Evolutionary conservation across 106 monocot genomes (phyloP), one percentile per base, ranked within the genome.

Genomic region (Gastrodia elata): DNA sequence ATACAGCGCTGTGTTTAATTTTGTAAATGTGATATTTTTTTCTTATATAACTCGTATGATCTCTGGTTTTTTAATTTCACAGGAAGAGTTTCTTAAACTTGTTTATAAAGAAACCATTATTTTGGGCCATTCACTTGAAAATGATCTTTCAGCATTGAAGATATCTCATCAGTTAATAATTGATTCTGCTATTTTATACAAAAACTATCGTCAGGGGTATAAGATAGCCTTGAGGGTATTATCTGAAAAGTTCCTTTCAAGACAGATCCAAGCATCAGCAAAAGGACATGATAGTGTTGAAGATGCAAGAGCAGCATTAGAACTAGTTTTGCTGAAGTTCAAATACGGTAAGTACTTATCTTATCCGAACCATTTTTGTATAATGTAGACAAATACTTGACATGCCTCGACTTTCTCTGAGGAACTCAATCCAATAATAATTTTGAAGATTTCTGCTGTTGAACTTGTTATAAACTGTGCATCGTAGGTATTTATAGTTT

Each of bases 121-220:
- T 72, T 90, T 98, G 52, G 97, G 97, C 0, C 97, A 98, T 74
- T 98, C 97, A 77, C 79, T 98, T 38, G 97, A 98, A 81, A 98
- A 98, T 81, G 97, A 98, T 59, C 93, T 98, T 80, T 83, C 83
- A 70, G 97, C 97, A 68, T 83, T 98, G 72, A 92, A 80, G 76
- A 85, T 98, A 77, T 88, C 86, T 48, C 97, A 98, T 71, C 73
- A 80, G 38, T 77, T 82, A 76, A 86, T 98, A 35, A 93, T 98
- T 73, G 97, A 98, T 78, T 93, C 97, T 27, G 97, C 97, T 69
- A 65, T 98, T 67, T 77, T 98, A 34, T 98, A 98, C 82, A 84
- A 82, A 32, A 44, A 84, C 36, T 74, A 75, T 38, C 83, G 77
- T 64, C 28, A 32, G 26, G 74, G 68, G 39, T 72, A 68, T 65